These are phyloP conservation scores for Heritiera fomes DNA, from an alignment of 345 rosid species.

Conservation along the genomic window DNA sequence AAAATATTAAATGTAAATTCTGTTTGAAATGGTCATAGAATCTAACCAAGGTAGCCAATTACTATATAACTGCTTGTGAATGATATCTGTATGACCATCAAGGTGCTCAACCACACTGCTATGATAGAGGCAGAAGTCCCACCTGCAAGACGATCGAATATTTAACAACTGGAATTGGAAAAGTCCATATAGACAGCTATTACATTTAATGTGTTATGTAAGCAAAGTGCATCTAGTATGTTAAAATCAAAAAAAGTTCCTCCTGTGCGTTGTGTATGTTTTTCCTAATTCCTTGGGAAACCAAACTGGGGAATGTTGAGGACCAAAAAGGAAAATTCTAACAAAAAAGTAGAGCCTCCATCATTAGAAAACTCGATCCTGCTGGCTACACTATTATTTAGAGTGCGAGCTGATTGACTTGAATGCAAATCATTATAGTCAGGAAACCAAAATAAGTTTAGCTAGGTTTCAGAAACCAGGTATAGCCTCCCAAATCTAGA, in stretches of 20 bases:
- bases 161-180: neutral
- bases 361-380: neutral
- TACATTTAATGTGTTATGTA: neutral
- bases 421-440: neutral
- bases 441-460: neutral
- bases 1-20: neutral
- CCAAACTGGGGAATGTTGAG: neutral
- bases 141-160: slow-evolving; percentile 48
- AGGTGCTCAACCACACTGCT: slow-evolving; percentile 83
- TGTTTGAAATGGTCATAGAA: neutral
- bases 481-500: neutral
- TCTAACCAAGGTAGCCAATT: slow-evolving; percentile 84
- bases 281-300: neutral
- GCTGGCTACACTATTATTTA: neutral
- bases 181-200: neutral
- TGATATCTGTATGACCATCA: slow-evolving; percentile 91
- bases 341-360: neutral
- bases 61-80: slow-evolving; percentile 61
- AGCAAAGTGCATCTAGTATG: neutral
- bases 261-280: neutral
- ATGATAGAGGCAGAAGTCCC: slow-evolving; percentile 80
- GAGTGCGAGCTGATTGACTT: neutral
- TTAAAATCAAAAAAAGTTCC: neutral
- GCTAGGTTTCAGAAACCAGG: neutral
- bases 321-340: neutral